Evolutionary conservation across 768 basidiomycete genomes (phyloP).

Genomic region (Serendipita sp.): DNA sequence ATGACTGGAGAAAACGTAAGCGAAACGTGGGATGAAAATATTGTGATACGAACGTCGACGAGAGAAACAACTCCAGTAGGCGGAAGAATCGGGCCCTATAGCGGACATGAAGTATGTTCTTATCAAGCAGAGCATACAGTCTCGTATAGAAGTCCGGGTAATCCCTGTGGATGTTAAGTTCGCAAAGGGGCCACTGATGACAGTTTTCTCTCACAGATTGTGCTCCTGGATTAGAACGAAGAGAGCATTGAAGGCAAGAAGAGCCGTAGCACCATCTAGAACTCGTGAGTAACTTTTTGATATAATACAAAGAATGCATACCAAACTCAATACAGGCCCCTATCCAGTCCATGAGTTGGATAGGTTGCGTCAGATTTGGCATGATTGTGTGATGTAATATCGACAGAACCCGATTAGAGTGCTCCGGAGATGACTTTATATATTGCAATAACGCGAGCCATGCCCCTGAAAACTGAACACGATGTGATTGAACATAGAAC

Average conservation of each 20-base stretch:
- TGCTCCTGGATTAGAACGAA: constrained; percentile 85
- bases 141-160: constrained; percentile 91
- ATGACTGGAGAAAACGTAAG: constrained; percentile 34
- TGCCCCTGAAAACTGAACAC: constrained; percentile 62
- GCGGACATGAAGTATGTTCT: constrained; percentile 77
- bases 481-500: constrained; percentile 60
- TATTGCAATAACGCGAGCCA: constrained; percentile 61
- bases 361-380: constrained; percentile 63
- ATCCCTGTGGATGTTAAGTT: constrained; percentile 37
- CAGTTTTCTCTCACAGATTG: constrained; percentile 52
- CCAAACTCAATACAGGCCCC: constrained; percentile 69
- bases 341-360: constrained; percentile 86
- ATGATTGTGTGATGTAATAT: constrained; percentile 72
- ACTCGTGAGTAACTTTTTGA: constrained; percentile 2
- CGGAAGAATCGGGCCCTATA: constrained; percentile 93
- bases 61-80: constrained; percentile 74
- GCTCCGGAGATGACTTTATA: constrained; percentile 25
- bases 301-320: constrained; percentile 18
- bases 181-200: constrained; percentile 3
- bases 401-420: constrained; percentile 35
- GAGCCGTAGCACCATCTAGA: constrained; percentile 64
- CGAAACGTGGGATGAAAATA: not conserved
- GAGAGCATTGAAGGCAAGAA: constrained; percentile 80
- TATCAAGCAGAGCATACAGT: constrained; percentile 77
- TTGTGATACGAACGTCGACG: constrained; percentile 55